A percentile compares a stretch with the other conserved stretches of the same genome.
Conservation (phyloP, 75 land plant genomes). For the Selaginella tamariscina region DNA sequence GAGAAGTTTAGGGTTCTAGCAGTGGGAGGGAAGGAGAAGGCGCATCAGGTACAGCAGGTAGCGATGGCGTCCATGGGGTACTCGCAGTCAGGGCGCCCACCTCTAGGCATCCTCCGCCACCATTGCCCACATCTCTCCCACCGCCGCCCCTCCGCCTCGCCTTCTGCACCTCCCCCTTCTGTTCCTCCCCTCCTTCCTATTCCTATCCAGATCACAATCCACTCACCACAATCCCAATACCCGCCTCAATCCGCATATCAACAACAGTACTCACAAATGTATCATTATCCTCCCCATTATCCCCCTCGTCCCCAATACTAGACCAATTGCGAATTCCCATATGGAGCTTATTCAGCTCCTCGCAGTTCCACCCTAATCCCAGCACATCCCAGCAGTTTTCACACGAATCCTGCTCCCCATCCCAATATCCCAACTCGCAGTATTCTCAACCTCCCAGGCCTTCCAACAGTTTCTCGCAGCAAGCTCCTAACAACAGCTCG, state of each 20-base stretch:
- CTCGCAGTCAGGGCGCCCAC: no score
- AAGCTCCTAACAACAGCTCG: no score
- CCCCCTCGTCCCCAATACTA: constrained; percentile 16
- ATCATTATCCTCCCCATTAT: constrained; percentile 10
- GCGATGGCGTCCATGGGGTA: no score
- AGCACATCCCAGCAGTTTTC: no score
- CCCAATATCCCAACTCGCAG: no score
- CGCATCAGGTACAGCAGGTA: no score
- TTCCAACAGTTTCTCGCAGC: no score
- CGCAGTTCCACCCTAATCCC: neutral
- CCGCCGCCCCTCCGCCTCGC: neutral
- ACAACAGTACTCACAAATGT: constrained; percentile 4
- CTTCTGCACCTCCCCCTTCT: constrained; percentile 6
- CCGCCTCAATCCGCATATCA: no score
- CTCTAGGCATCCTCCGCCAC: neutral
- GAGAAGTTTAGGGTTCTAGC: no score
- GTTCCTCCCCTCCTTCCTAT: neutral
- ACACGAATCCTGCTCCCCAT: neutral
- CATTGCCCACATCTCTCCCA: neutral
- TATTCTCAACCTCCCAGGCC: no score
- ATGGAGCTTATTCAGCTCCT: neutral
- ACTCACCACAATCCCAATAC: neutral
- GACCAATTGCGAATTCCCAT: constrained; percentile 4
- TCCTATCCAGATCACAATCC: constrained; percentile 8
- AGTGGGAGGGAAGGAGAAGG: no score